Percentiles rank a stretch among this genome's conserved stretches.
Conservation (phyloP, 2,329 filamentous ascomycete species). For the Colletotrichum salicis region DNA sequence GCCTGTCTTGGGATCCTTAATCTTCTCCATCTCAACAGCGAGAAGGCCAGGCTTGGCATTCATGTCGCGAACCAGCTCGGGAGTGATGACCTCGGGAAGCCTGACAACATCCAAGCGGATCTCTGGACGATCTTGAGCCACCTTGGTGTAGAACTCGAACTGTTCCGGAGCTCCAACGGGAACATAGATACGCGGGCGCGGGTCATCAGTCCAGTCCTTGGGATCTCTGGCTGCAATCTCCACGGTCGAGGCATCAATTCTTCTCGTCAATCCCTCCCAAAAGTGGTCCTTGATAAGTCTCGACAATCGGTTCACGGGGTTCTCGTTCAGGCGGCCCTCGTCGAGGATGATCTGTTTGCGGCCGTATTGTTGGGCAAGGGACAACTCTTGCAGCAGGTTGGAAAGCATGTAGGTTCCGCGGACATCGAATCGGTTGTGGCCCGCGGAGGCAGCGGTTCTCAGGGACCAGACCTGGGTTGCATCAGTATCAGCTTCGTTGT, state of each 20-base stretch:
- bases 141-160: conserved; percentile 84
- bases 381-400: conserved; percentile 94
- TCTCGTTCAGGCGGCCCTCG: conserved; percentile 91
- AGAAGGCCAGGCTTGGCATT: conserved; percentile 90
- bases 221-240: conserved; percentile 88
- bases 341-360: conserved; percentile 91
- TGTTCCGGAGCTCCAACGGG: conserved; percentile 87
- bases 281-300: conserved; percentile 90
- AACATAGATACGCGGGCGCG: conserved; percentile 90
- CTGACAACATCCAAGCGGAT: conserved; percentile 87
- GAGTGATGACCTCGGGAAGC: conserved; percentile 80
- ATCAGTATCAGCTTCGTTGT: conserved; percentile 23
- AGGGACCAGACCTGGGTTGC: conserved; percentile 78
- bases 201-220: conserved; percentile 94
- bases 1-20: conserved; percentile 72
- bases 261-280: conserved; percentile 89
- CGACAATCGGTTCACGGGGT: conserved; percentile 88
- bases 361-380: conserved; percentile 89
- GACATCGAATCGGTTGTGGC: conserved; percentile 88
- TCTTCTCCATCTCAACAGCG: conserved; percentile 88
- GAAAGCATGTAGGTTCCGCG: conserved; percentile 98
- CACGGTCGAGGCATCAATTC: conserved; percentile 89
- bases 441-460: conserved; percentile 86
- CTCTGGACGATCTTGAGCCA: conserved; percentile 83
- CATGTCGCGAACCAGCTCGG: conserved; percentile 82